phyloP scores from a whole-genome alignment of 306 rosid genomes.

The Ceratonia siliqua region DNA sequence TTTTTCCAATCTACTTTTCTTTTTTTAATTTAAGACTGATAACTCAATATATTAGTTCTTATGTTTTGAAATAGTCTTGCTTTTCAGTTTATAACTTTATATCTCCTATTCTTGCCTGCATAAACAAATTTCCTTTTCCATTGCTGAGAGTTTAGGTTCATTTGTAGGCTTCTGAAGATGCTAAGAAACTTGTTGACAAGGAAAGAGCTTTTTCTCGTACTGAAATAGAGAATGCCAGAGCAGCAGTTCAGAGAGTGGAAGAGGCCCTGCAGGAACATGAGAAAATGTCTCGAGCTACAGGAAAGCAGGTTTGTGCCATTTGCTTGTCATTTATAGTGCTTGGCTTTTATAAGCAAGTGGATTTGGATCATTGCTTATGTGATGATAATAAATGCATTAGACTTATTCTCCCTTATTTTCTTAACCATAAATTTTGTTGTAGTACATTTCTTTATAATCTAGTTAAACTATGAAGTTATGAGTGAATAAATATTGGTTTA shows the following conservation, averaged over 20 bases:
- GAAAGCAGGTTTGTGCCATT: conserved; percentile 66
- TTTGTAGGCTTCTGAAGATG: conserved; percentile 91
- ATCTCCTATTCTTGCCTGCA: background rate
- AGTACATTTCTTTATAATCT: background rate
- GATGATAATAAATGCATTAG: background rate
- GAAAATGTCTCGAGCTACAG: conserved; percentile 61
- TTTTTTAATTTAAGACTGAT: background rate
- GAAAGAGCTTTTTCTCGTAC: conserved; percentile 96
- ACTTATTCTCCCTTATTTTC: background rate
- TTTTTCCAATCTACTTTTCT: background rate
- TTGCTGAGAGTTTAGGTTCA: conserved; percentile 31
- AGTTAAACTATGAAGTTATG: conserved; percentile 8
- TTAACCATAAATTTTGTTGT: background rate
- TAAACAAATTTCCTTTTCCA: background rate
- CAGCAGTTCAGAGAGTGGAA: conserved; percentile 92
- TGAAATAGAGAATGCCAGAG: conserved; percentile 91
- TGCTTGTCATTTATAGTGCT: background rate
- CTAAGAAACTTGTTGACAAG: conserved; percentile 81
- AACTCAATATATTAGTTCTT: background rate
- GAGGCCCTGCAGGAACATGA: conserved; percentile 87
- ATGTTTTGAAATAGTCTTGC: background rate
- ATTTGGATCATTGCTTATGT: conserved; percentile 8
- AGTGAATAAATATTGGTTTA: background rate
- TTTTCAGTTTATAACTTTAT: conserved; percentile 11
- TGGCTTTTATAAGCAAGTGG: background rate